Base-by-base conservation (phyloP, 2,329 filamentous ascomycete genomes). In the Paramyrothecium roridum region DNA sequence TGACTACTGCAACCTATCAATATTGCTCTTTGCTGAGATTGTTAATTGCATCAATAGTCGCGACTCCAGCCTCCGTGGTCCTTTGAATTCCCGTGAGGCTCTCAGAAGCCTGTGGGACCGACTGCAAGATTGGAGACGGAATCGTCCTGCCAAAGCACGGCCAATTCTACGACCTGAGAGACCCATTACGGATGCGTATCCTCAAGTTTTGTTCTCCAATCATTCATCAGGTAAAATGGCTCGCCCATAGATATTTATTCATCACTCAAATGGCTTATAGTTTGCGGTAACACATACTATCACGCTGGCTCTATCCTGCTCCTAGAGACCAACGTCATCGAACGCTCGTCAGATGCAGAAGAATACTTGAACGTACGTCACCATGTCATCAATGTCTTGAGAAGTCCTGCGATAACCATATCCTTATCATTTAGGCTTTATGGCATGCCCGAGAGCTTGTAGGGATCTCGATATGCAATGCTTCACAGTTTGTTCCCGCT, bases 231-330 rank as follows among this genome's bases (percentile, higher is more conserved):
- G 21, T 12, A 52, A 23, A 16, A 16, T 43, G 21, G 33, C 33
- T 10, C 26, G 10, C 26, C 10, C 26, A 6, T 6, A 30, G n/a
- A 16, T 34, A 22, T 17, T 23, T 17, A 40, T 20, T 3, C 19
- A 43, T 16, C 20, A 20, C n/a, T 40, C 8, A 40, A 17, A 23
- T 3, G 23, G 26, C n/a, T 19, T 17, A n/a, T n/a, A 59, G 57
- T 57, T 45, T 59, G 57, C 23, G 57, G 55, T 2, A 59, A 59
- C 20, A 57, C 53, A 1, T 59, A 57, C 22, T 59, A 57, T 23
- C 55, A 59, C 20, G 48, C 57, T 6, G 55, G 55, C 21, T 53
- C 49, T 2, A 57, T 59, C 37, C 53, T 57, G 16, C 50, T 59
- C 6, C 43, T 57, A 8, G 52, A 55, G 20, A 57, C 50, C 7